Conservation (phyloP, 768 basidiomycete genomes). For the Tylopilus vinaceipallidus region DNA sequence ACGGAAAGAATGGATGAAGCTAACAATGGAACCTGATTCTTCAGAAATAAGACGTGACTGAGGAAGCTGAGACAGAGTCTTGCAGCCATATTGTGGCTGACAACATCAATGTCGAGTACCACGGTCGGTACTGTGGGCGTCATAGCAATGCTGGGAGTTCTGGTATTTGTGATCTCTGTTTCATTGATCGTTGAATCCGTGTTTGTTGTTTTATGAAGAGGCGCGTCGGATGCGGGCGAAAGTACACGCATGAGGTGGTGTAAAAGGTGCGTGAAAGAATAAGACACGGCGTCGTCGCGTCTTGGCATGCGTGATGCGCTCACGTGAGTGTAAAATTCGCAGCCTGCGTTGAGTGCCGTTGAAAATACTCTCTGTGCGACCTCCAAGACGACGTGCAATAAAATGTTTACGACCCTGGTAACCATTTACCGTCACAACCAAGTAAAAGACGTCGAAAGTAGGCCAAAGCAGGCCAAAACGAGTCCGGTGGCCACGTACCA, state of each 20-base stretch:
- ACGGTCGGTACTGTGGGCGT: constrained; percentile 37
- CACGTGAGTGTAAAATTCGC: constrained; percentile 1
- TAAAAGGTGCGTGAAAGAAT: background rate
- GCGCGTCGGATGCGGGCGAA: background rate
- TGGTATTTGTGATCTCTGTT: background rate
- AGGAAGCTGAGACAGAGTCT: constrained; percentile 61
- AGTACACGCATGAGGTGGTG: constrained; percentile 15
- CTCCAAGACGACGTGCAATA: too few species aligned
- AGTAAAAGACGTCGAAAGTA: background rate
- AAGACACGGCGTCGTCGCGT: too few species aligned
- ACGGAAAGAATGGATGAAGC: constrained; percentile 27
- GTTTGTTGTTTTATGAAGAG: background rate
- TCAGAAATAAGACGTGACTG: constrained; percentile 72
- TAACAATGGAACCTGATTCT: constrained; percentile 78
- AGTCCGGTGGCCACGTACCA: too few species aligned
- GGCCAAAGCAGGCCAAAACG: too few species aligned
- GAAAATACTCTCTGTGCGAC: too few species aligned
- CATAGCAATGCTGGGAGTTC: background rate
- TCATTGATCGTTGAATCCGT: background rate
- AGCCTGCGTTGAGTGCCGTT: too few species aligned
- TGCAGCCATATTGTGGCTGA: constrained; percentile 61
- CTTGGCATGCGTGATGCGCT: background rate
- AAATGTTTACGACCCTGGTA: too few species aligned
- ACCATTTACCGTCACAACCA: too few species aligned
- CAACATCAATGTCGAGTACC: constrained; percentile 46